Base-by-base conservation (phyloP, 2,329 filamentous ascomycete species). In the Aureobasidium sp. region DNA sequence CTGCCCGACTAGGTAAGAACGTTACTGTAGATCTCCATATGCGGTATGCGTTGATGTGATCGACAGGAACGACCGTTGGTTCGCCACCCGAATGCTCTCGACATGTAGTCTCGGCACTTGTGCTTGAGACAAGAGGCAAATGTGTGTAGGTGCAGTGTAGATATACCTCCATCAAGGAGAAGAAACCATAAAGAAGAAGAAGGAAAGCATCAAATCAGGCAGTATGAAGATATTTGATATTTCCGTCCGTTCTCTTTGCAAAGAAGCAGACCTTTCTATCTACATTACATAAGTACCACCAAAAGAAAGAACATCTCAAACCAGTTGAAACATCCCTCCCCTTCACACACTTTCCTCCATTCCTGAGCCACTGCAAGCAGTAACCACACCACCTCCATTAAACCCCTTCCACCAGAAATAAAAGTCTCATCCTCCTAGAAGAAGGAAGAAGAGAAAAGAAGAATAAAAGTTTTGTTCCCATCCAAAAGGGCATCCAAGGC, bases 401-500 rank as follows among this genome's bases (percentile, higher is more conserved):
- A 54, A 40, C 27, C 46, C 23, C 11, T 11, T 25, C 50, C 25
- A 29, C 31, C 31, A 15, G 13, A 13, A 31, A 31, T 19, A 21
- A 33, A 42, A 2, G 29, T 13, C 6, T 29, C 5, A 15, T 17
- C 21, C n/a, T 9, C 10, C 23, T 23, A 15, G 15, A 37, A 1
- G 21, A 13, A 29, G 40, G 9, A 38, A 31, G 37, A 27, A 42
- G n/a, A 31, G 11, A 9, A 13, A 40, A 29, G 11, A 54, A 33
- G 27, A 27, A 5, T 42, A 42, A 21, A 31, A 10, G 25, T n/a
- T 23, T 53, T 47, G 45, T 38, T 54, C 37, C 50, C 50, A 54
- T 54, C 50, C 50, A 54, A 50, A 50, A 50, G 46, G 46, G 46
- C 46, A 54, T 54, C 50, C 37, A 54, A 47, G 49, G 49, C 49